Percentiles rank a stretch among this genome's conserved stretches.
Evolutionary conservation across 257 asterid species (phyloP).

Genomic region (Rubia yunnanensis): DNA sequence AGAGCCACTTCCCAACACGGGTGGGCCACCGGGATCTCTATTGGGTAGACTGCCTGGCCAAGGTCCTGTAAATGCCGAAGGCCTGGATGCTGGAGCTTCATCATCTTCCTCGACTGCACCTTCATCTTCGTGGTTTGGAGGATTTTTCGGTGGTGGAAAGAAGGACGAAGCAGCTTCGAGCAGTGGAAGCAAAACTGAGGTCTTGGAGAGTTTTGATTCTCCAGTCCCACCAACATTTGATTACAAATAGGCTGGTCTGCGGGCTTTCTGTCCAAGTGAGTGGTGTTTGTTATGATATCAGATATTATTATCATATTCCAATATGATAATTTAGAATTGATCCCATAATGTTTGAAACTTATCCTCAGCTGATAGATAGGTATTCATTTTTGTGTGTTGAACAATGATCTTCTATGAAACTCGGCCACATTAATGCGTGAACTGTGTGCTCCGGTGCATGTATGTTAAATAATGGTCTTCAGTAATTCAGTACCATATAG

Average conservation of each 20-base stretch:
- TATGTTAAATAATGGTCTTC: background rate
- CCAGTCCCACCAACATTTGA: slow-evolving; percentile 88
- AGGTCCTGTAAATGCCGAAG: slow-evolving; percentile 41
- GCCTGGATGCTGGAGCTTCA: slow-evolving; percentile 21
- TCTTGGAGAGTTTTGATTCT: slow-evolving; percentile 91
- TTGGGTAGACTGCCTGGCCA: slow-evolving; percentile 66
- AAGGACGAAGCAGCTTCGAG: slow-evolving; percentile 36
- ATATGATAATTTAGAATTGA: background rate
- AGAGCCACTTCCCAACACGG: slow-evolving; percentile 24
- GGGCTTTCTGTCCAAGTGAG: background rate
- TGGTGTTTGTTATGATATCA: background rate
- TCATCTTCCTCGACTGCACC: slow-evolving; percentile 21
- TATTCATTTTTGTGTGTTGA: background rate
- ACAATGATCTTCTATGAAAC: background rate
- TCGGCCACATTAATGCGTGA: background rate
- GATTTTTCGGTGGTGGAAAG: slow-evolving; percentile 51
- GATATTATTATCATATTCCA: background rate
- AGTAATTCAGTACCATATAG: background rate
- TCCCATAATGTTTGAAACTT: background rate
- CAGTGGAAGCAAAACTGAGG: slow-evolving; percentile 69
- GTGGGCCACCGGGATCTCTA: slow-evolving; percentile 44
- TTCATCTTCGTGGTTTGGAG: slow-evolving; percentile 68
- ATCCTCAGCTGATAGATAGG: background rate
- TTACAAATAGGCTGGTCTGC: slow-evolving; percentile 42
- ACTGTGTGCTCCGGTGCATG: background rate